Evolutionary conservation across 345 rosid genomes (phyloP).

Genomic region (Chamaenerion angustifolium): DNA sequence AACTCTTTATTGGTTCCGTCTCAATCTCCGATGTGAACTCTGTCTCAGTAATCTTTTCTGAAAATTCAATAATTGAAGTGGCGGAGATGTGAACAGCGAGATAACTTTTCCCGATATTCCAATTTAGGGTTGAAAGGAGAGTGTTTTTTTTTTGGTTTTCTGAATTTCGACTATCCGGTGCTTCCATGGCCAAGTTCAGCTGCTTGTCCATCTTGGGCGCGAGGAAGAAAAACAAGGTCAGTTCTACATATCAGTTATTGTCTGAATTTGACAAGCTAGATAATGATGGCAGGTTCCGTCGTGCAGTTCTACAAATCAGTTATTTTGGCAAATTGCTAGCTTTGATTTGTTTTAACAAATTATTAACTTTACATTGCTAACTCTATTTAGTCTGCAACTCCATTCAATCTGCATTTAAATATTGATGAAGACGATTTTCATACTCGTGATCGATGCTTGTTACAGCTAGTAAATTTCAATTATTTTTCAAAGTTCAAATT

Average conservation of each 20-base stretch:
- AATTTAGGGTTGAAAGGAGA: background rate
- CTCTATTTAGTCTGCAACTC: too few relatives aligned
- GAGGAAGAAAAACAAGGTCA: conserved; percentile 40
- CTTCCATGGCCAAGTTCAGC: conserved; percentile 28
- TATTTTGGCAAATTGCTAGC: too few relatives aligned
- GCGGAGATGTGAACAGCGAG: conserved; percentile 22
- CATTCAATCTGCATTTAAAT: too few relatives aligned
- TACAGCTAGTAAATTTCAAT: too few relatives aligned
- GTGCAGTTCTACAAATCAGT: too few relatives aligned
- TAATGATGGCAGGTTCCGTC: too few relatives aligned
- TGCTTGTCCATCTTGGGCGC: conserved; percentile 25
- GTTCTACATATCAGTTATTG: conserved; percentile 22
- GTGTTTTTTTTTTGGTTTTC: background rate
- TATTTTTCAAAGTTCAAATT: too few relatives aligned
- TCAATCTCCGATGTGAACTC: conserved; percentile 5
- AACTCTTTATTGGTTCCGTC: conserved; percentile 8
- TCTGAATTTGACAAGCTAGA: too few relatives aligned
- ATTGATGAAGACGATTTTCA: too few relatives aligned
- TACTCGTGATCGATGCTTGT: too few relatives aligned
- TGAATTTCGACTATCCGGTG: background rate
- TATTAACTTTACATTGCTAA: too few relatives aligned
- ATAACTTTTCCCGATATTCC: background rate
- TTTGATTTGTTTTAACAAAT: too few relatives aligned
- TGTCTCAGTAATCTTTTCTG: conserved; percentile 2
- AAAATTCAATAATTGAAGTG: background rate